Conservation (phyloP, 768 basidiomycete species). For the Lactarius sanguifluus region DNA sequence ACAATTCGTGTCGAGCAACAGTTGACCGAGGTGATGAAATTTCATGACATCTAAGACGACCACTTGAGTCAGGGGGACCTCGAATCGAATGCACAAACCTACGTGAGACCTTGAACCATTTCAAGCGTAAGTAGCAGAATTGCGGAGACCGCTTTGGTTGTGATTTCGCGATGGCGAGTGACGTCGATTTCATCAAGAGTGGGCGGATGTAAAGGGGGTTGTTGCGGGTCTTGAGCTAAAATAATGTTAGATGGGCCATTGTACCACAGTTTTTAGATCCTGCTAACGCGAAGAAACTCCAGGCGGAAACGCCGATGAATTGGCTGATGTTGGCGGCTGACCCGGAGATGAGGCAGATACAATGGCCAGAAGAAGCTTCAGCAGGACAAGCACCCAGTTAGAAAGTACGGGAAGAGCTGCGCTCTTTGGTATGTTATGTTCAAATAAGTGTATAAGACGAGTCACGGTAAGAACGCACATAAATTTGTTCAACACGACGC, state of each 20-base stretch:
- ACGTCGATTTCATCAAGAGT: conserved; percentile 92
- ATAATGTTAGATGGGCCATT: conserved; percentile 7
- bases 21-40: conserved; percentile 96
- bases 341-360: conserved; percentile 76
- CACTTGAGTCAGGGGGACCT: conserved; percentile 4
- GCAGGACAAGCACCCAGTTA: conserved; percentile 87
- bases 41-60: conserved; percentile 86
- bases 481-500: conserved; percentile 88
- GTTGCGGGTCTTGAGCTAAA: conserved; percentile 53
- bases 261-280: not conserved
- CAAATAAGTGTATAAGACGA: conserved; percentile 10
- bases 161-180: conserved; percentile 93
- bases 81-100: conserved; percentile 37
- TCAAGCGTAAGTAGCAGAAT: conserved; percentile 88
- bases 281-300: conserved; percentile 63
- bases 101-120: conserved; percentile 99
- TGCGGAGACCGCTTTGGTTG: conserved; percentile 94
- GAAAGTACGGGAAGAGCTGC: conserved; percentile 80
- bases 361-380: conserved; percentile 90
- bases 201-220: conserved; percentile 61
- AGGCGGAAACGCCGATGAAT: conserved; percentile 70
- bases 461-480: conserved; percentile 53
- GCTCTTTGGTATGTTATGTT: conserved; percentile 53
- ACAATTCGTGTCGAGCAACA: conserved; percentile 93
- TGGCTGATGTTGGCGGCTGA: conserved; percentile 64